phyloP scores from a whole-genome alignment of 179 eudicot genomes.

The Actinidia polygama region DNA sequence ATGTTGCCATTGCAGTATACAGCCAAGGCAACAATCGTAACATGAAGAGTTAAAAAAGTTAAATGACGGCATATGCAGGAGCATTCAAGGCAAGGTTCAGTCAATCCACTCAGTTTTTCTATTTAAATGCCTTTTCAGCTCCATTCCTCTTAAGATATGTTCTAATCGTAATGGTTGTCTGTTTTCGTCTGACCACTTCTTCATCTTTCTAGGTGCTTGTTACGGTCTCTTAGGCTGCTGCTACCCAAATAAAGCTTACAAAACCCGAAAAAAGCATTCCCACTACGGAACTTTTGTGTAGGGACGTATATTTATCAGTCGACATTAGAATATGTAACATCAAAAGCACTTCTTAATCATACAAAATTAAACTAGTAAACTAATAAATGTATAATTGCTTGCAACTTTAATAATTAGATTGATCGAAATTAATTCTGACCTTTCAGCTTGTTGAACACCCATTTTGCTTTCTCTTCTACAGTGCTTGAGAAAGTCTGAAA shows the following conservation, averaged over 20 bases:
- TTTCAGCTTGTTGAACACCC: constrained; percentile 90
- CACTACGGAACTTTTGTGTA: not conserved
- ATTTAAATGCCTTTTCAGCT: not conserved
- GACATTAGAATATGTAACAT: not conserved
- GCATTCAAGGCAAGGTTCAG: not conserved
- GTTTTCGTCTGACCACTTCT: no score
- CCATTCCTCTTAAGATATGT: not conserved
- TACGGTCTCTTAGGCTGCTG: no score
- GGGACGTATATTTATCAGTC: not conserved
- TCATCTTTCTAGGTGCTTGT: no score
- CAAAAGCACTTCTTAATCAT: not conserved
- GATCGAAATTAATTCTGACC: constrained; percentile 40
- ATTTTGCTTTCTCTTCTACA: constrained; percentile 91
- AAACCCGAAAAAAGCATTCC: not conserved
- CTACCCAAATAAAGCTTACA: not conserved
- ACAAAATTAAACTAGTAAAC: not conserved
- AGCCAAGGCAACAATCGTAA: constrained; percentile 7
- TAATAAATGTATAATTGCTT: not conserved
- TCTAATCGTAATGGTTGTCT: no score
- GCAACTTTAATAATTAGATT: not conserved
- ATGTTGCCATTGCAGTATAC: not conserved
- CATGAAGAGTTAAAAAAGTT: not conserved
- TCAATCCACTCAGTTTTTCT: not conserved
- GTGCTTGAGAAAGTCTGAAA: constrained; percentile 74
- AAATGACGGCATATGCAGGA: not conserved